A percentile compares a stretch with the other conserved stretches of the same genome.
Conservation (phyloP, 2,329 filamentous ascomycete species). For the Orbilia ellipsospora region DNA sequence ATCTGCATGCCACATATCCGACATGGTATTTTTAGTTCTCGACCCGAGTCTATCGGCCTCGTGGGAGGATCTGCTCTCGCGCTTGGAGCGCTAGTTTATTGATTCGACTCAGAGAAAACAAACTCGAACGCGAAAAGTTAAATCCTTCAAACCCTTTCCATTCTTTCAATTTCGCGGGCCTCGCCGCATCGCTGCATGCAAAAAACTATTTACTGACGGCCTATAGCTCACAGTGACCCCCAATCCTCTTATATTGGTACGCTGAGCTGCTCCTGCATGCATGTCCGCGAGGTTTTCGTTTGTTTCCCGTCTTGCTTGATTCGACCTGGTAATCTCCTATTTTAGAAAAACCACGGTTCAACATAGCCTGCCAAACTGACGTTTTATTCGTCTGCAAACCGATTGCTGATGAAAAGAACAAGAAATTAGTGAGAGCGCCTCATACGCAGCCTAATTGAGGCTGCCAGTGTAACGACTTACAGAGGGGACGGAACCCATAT, state of each 20-base stretch:
- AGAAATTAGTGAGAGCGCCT: background rate
- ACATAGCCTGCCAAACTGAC: background rate
- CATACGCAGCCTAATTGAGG: constrained; percentile 24
- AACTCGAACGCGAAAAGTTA: constrained; percentile 1
- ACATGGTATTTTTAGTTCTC: background rate
- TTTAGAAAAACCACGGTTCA: background rate
- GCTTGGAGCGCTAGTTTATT: constrained; percentile 12
- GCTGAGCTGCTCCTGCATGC: constrained; percentile 4
- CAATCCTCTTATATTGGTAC: constrained; percentile 10
- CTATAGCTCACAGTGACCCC: constrained; percentile 20
- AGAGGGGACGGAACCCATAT: background rate
- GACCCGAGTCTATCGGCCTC: background rate
- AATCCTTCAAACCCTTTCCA: background rate
- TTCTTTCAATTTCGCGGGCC: constrained; percentile 14
- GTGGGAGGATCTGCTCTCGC: constrained; percentile 4
- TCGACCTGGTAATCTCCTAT: constrained; percentile 3
- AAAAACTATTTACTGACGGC: background rate
- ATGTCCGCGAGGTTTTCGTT: constrained; percentile 14
- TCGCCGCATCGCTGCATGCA: constrained; percentile 36
- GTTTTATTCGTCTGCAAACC: constrained; percentile 7
- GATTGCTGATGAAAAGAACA: background rate
- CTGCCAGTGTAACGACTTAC: constrained; percentile 27
- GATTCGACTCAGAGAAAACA: background rate
- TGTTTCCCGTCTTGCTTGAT: background rate
- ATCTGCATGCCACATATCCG: background rate